These are phyloP conservation scores for Candida tibetensis DNA, from an alignment of 805 yeast species.

Conservation along the genomic window DNA sequence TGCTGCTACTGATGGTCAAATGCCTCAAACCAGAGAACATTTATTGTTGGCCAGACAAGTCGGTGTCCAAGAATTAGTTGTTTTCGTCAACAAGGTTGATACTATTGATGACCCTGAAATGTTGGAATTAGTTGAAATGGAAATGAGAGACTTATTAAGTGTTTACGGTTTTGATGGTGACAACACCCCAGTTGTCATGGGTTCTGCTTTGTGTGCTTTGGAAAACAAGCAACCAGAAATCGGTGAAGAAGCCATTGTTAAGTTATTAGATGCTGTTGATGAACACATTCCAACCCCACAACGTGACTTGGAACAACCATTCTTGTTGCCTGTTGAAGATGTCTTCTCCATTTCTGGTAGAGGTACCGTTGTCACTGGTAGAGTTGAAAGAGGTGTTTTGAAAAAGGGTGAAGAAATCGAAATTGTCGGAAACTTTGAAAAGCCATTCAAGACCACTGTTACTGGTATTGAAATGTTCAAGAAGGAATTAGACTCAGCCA, in stretches of 20 bases:
- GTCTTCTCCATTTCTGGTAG: constrained; percentile 98
- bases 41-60: constrained; percentile 97
- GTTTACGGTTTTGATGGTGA: constrained; percentile 98
- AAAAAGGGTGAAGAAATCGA: constrained; percentile 99
- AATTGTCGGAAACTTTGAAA: constrained; percentile 87
- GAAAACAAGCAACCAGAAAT: constrained; percentile 87
- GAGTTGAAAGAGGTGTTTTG: constrained; percentile 97
- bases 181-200: constrained; percentile 96
- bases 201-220: constrained; percentile 96
- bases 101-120: constrained; percentile 98
- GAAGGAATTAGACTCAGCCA: constrained; percentile 95
- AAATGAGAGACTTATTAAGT: constrained; percentile 93
- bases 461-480: constrained; percentile 99
- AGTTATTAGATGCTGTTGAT: constrained; percentile 89
- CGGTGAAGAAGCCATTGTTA: constrained; percentile 80
- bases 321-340: constrained; percentile 96
- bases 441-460: constrained; percentile 87
- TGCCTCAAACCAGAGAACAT: constrained; percentile 99
- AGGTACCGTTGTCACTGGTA: constrained; percentile 98
- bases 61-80: constrained; percentile 97
- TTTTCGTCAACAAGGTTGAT: constrained; percentile 96
- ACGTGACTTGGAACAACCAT: constrained; percentile 95
- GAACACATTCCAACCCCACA: constrained; percentile 93
- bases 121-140: constrained; percentile 99
- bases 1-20: constrained; percentile 98